A percentile compares a stretch with the other conserved stretches of the same genome.
phyloP scores from a whole-genome alignment of 768 basidiomycete genomes.

The Paxillus ammoniavirescens region DNA sequence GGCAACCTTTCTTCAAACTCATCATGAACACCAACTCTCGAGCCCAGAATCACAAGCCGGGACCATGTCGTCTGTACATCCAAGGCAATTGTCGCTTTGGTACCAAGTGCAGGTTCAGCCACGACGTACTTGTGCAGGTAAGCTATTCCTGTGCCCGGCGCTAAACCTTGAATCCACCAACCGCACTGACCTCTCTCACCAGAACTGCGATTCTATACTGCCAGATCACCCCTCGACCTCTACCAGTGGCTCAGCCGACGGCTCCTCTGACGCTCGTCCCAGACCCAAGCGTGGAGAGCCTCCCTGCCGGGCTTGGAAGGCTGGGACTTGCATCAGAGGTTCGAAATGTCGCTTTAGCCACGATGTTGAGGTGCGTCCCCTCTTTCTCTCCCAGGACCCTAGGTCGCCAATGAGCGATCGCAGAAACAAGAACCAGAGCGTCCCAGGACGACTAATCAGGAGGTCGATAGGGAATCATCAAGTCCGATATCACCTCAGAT shows the following conservation, averaged over 20 bases:
- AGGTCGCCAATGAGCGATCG: neutral
- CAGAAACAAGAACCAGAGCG: conserved; percentile 3
- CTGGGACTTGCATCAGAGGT: conserved; percentile 37
- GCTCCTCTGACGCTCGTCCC: conserved; percentile 14
- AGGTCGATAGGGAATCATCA: neutral
- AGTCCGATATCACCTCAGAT: neutral
- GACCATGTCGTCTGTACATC: conserved; percentile 18
- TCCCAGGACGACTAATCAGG: neutral
- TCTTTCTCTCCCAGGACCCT: neutral
- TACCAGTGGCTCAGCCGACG: neutral
- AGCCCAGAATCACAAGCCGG: conserved; percentile 1
- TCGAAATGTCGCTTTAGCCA: conserved; percentile 36
- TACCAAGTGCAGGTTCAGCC: conserved; percentile 23
- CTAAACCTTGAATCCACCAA: neutral
- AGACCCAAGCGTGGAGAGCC: conserved; percentile 20
- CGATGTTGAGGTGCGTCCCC: conserved; percentile 28
- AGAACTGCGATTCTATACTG: neutral
- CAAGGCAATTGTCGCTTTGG: conserved; percentile 30
- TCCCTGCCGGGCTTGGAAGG: conserved; percentile 34
- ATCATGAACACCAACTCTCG: conserved; percentile 8
- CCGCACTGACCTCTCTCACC: neutral
- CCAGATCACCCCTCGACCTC: neutral
- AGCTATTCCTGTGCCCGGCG: neutral
- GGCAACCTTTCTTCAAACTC: neutral
- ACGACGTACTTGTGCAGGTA: conserved; percentile 13